These are phyloP conservation scores for Sicyos edulis DNA, from an alignment of 306 rosid genomes.

Conservation along the genomic window DNA sequence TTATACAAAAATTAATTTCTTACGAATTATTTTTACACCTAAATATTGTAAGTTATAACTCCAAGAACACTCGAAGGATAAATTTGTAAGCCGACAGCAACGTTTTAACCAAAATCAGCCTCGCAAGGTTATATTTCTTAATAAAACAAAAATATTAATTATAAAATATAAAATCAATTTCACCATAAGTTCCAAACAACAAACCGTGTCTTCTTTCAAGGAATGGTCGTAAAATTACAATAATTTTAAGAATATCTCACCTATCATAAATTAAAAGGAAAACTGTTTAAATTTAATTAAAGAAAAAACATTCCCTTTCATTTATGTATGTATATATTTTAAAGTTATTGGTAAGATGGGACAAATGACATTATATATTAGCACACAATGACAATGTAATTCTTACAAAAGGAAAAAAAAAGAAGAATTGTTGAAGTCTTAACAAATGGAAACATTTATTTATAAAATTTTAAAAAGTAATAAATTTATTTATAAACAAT, in stretches of 20 bases:
- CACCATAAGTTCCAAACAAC: too few species aligned
- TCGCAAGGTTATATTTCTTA: background rate
- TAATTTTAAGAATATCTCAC: background rate
- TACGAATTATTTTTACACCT: too few species aligned
- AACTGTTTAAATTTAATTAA: background rate
- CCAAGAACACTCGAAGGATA: background rate
- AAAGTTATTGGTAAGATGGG: background rate
- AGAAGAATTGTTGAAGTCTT: too few species aligned
- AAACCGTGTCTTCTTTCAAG: background rate
- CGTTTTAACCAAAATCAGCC: conserved; percentile 5
- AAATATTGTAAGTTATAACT: too few species aligned
- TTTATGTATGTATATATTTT: background rate
- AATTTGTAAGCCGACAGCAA: conserved; percentile 9
- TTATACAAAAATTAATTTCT: too few species aligned
- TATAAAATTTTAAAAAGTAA: too few species aligned
- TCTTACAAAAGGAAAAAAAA: background rate
- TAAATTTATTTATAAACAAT: too few species aligned
- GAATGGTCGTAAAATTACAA: background rate
- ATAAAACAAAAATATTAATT: background rate
- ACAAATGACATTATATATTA: background rate
- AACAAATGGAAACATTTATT: too few species aligned
- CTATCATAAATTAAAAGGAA: background rate
- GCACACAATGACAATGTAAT: too few species aligned
- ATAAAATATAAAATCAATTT: background rate
- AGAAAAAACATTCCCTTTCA: background rate